Percentiles rank a stretch among this genome's conserved stretches.
Evolutionary conservation across 1,284 basidiomycete genomes (phyloP).

Genomic region (Termitomyces sp.): DNA sequence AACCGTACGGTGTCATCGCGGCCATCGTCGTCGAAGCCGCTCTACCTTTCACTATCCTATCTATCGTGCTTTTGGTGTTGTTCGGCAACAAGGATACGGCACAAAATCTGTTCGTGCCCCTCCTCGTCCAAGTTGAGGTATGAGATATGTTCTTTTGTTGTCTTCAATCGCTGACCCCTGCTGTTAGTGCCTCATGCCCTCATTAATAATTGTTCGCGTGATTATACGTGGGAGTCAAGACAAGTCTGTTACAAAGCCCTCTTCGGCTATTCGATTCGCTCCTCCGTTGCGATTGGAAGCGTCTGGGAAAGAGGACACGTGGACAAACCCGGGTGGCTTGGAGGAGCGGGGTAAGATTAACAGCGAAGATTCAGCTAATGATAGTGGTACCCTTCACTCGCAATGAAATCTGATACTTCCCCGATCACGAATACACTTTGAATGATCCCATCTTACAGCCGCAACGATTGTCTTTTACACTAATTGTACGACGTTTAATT

Average conservation of each 20-base stretch:
- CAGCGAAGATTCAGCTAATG: not conserved
- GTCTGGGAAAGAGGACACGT: not conserved
- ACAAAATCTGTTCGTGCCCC: conserved; percentile 16
- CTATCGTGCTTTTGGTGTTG: conserved; percentile 13
- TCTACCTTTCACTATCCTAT: conserved; percentile 15
- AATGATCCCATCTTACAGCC: not conserved
- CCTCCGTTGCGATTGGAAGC: not conserved
- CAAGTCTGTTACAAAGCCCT: not conserved
- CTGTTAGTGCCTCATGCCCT: conserved; percentile 6
- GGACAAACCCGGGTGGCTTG: not conserved
- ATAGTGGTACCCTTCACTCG: not conserved
- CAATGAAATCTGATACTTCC: not conserved
- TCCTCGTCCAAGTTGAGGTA: conserved; percentile 18
- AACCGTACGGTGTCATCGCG: conserved; percentile 11
- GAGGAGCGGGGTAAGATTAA: not conserved
- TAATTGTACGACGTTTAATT: too few relatives aligned
- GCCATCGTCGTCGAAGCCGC: conserved; percentile 15
- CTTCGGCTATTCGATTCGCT: conserved; percentile 1
- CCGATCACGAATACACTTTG: not conserved
- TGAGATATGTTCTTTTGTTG: not conserved
- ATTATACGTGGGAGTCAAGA: not conserved
- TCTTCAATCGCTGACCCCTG: not conserved
- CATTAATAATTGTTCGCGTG: conserved; percentile 9
- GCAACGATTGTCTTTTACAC: too few relatives aligned
- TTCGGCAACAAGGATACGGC: conserved; percentile 13